Evolutionary conservation across 2,329 filamentous ascomycete genomes (phyloP), one percentile per base, ranked within the genome.

Genomic region (Helicocarpus griseus): DNA sequence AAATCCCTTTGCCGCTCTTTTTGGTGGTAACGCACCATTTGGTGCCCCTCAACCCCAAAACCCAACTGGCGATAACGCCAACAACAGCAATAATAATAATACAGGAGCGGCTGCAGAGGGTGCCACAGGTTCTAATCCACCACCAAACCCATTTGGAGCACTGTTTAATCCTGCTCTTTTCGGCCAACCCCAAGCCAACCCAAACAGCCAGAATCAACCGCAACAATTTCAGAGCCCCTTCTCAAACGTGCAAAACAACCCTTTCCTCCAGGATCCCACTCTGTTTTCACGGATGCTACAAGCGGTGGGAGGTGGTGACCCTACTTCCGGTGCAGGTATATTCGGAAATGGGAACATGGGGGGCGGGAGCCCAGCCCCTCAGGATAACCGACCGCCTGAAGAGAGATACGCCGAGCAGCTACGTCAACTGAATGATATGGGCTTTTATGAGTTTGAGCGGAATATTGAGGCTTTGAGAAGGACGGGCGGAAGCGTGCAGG

Each of bases 351-450:
- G 65, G 77, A 68, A 75, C 76, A 66, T 76, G 76, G 66, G 73
- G 76, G 68, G 62, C 24, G 65, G 69, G 14, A 64, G 64, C 24
- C 68, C 78, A 11, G 71, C 79, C 17, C 86, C 89, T 4, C 70
- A 78, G 2, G 93, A 98, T 70, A 95, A 78, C 63, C 80, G 91
- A 56, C 90, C 93, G 4, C 91, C 93, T 0, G 93, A 98, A 74
- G 93, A 97, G 70, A 77, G 88, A 53, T 98, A 95, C 61, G 89
- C 87, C 2, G 83, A 87, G 29, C 91, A 98, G 70, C 75, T 98
- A 47, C 78, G 89, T 54, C 89, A 97, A 71, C 73, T 98, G 56
- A 98, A 98, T 67, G 93, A 97, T 58, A 98, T 98, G 93, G 93
- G 93, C 2, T 98, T 98, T 72, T 95, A 83, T 66, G 90, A 98